Percentiles rank a stretch among this genome's conserved stretches.
Conservation (phyloP, 2,329 filamentous ascomycete species). For the Teratosphaeria nubilosa region DNA sequence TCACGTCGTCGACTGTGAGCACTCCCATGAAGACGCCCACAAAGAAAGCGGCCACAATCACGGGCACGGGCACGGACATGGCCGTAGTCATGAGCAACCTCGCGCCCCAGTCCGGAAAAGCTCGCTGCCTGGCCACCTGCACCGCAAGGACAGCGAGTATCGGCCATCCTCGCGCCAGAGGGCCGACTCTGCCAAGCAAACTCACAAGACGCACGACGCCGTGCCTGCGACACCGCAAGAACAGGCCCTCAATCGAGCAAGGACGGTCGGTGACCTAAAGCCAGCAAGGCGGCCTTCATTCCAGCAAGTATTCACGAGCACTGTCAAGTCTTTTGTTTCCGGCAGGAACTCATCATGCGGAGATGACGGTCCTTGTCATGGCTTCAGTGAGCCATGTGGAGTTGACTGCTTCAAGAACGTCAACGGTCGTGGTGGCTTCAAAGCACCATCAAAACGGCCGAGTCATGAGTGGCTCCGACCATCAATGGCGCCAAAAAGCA, state of each 20-base stretch:
- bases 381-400: constrained; percentile 52
- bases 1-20: constrained; percentile 71
- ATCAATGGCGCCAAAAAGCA: constrained; percentile 13
- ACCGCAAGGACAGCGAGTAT: constrained; percentile 4
- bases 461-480: constrained; percentile 12
- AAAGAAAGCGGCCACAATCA: constrained; percentile 20
- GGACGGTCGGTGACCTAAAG: neutral
- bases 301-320: constrained; percentile 30
- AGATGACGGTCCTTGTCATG: constrained; percentile 50
- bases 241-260: neutral
- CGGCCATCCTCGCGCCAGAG: neutral
- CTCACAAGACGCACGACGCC: neutral
- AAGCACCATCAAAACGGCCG: constrained; percentile 12
- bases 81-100: constrained; percentile 16
- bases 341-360: constrained; percentile 37
- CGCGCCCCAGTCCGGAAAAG: constrained; percentile 5
- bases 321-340: constrained; percentile 40
- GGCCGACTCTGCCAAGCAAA: neutral
- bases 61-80: constrained; percentile 19
- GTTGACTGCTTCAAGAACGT: constrained; percentile 49
- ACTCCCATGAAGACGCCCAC: constrained; percentile 50
- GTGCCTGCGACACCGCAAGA: neutral
- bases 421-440: constrained; percentile 27
- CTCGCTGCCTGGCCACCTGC: constrained; percentile 10
- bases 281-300: constrained; percentile 29